These are phyloP conservation scores for Phaseolus coccineus DNA, from an alignment of 331 rosid genomes.

Conservation along the genomic window DNA sequence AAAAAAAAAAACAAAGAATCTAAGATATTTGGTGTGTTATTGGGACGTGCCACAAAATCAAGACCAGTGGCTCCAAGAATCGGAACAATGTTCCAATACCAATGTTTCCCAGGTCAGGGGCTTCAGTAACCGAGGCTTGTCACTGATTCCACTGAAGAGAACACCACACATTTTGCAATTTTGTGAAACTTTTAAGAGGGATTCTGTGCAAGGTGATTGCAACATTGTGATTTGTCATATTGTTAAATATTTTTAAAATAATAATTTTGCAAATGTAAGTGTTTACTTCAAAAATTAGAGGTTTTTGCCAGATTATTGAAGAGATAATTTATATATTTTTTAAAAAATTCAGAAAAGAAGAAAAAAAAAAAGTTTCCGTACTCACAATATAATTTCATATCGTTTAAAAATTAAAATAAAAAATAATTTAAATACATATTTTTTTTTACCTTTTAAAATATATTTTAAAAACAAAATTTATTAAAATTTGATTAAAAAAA, in stretches of 20 bases:
- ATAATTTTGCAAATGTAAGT: background rate
- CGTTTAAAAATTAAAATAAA: accelerated
- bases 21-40: background rate
- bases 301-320: too few relatives aligned
- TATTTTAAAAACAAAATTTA: too few relatives aligned
- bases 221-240: background rate
- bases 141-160: background rate
- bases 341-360: too few relatives aligned
- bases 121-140: background rate
- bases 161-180: background rate
- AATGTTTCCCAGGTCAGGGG: background rate
- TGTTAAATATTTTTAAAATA: background rate
- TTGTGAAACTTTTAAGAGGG: background rate
- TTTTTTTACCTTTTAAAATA: too few relatives aligned
- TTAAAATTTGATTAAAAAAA: too few relatives aligned
- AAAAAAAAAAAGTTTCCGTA: too few relatives aligned
- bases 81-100: background rate
- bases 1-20: background rate
- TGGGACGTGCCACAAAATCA: slow-evolving; percentile 25
- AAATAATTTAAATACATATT: too few relatives aligned
- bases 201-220: background rate
- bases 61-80: slow-evolving; percentile 25
- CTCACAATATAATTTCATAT: too few relatives aligned
- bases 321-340: too few relatives aligned
- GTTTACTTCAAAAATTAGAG: background rate